These are phyloP conservation scores for Aureobasidium mangrovei DNA, from an alignment of 2,329 filamentous ascomycete genomes.

Conservation along the genomic window DNA sequence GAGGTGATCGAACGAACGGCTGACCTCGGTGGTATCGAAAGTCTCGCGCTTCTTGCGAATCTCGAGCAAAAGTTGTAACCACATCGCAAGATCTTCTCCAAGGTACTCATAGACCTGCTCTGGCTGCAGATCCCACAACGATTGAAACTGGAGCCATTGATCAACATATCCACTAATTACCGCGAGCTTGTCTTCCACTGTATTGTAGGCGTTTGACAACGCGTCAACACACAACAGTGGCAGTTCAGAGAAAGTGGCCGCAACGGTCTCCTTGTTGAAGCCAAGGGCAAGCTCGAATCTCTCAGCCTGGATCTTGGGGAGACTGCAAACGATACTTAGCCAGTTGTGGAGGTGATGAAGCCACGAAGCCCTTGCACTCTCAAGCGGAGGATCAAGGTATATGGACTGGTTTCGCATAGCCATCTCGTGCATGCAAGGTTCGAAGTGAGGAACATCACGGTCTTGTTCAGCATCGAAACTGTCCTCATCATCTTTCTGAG, in stretches of 20 bases:
- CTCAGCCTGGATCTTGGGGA: constrained; percentile 89
- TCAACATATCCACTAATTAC: constrained; percentile 82
- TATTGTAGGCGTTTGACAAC: constrained; percentile 69
- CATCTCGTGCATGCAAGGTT: constrained; percentile 75
- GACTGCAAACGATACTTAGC: constrained; percentile 85
- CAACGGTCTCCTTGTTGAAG: constrained; percentile 49
- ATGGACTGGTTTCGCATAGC: constrained; percentile 98
- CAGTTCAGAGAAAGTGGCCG: constrained; percentile 72
- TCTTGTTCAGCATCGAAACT: constrained; percentile 29
- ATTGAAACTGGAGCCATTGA: constrained; percentile 98
- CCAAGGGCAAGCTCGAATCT: constrained; percentile 82
- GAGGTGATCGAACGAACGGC: constrained; percentile 84
- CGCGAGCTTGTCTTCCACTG: constrained; percentile 72
- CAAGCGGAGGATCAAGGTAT: constrained; percentile 86
- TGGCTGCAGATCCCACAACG: constrained; percentile 92
- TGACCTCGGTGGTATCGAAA: constrained; percentile 94
- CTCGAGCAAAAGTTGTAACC: constrained; percentile 93
- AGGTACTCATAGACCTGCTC: constrained; percentile 90
- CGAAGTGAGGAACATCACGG: constrained; percentile 56
- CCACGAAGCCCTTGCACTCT: constrained; percentile 89
- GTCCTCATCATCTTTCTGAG: constrained; percentile 31
- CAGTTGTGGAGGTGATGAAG: constrained; percentile 85
- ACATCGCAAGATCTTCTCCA: constrained; percentile 82
- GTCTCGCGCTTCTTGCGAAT: constrained; percentile 92
- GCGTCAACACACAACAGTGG: constrained; percentile 74